These are phyloP conservation scores for Solanum sparsipilum DNA, from an alignment of 257 asterid genomes.

Conservation along the genomic window DNA sequence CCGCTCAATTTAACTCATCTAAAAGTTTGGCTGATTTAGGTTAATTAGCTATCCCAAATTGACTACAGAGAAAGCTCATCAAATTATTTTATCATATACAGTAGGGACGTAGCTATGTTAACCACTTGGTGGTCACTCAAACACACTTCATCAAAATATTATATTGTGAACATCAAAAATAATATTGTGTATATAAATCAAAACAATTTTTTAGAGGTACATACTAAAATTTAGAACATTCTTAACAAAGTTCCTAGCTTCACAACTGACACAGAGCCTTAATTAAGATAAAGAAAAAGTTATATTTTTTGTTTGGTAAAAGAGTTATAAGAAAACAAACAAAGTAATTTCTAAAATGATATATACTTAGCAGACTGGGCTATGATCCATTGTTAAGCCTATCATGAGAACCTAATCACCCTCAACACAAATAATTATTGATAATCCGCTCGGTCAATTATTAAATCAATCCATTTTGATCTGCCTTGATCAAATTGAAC, in stretches of 20 bases:
- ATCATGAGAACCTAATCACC: background rate
- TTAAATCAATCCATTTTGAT: too few relatives aligned
- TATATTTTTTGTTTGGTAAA: background rate
- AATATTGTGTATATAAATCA: too few relatives aligned
- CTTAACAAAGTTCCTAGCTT: background rate
- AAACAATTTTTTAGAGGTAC: background rate
- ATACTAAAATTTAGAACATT: background rate
- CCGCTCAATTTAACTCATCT: background rate
- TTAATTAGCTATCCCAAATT: background rate
- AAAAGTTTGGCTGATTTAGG: background rate
- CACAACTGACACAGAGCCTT: background rate
- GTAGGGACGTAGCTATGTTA: too few relatives aligned
- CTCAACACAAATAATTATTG: background rate
- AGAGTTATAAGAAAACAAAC: background rate
- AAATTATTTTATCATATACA: background rate
- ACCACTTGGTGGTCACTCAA: background rate
- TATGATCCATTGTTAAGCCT: background rate
- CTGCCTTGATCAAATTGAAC: background rate
- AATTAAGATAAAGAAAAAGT: too few relatives aligned
- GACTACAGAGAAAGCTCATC: background rate
- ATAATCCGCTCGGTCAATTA: background rate
- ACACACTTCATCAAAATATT: background rate
- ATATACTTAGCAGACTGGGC: background rate
- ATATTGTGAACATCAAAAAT: background rate
- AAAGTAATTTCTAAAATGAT: too few relatives aligned